Percentiles rank a stretch among this genome's conserved stretches.
Conservation (phyloP, 768 basidiomycete species). For the Pilatotrama ljubarskyi region DNA sequence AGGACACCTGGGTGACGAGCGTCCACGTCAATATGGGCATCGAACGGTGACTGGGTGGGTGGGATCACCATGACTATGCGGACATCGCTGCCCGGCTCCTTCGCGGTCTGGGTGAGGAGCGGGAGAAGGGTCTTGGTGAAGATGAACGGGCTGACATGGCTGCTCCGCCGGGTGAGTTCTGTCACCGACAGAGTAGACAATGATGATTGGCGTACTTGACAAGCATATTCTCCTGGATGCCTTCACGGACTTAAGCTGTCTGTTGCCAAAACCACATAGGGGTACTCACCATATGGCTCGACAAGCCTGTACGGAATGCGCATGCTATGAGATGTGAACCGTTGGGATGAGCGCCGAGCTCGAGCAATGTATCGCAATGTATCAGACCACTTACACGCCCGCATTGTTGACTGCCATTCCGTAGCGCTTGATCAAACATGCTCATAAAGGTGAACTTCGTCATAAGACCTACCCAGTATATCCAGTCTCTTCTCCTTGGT, state of each 20-base stretch:
- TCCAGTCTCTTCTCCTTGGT: constrained; percentile 44
- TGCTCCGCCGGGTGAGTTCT: constrained; percentile 27
- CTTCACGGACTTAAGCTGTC: constrained; percentile 23
- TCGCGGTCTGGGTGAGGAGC: constrained; percentile 49
- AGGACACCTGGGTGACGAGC: constrained; percentile 26
- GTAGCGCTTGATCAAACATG: constrained; percentile 2
- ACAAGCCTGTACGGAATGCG: constrained; percentile 4
- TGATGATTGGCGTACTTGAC: constrained; percentile 40
- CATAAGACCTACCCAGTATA: constrained; percentile 37
- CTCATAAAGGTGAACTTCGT: neutral
- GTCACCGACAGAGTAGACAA: neutral
- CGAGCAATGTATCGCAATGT: neutral
- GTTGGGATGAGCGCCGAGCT: neutral
- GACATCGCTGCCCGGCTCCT: constrained; percentile 51
- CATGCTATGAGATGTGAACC: constrained; percentile 39
- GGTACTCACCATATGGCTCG: constrained; percentile 14
- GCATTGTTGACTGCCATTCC: constrained; percentile 52
- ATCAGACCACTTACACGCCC: constrained; percentile 39
- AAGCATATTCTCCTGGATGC: constrained; percentile 41
- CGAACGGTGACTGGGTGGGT: neutral
- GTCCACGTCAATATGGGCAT: neutral
- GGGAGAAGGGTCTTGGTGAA: constrained; percentile 57
- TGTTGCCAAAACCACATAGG: neutral
- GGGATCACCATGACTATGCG: constrained; percentile 55
- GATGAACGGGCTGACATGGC: constrained; percentile 55